phyloP scores from a whole-genome alignment of 352 stramenopile species.

The Globisporangium alternatum region DNA sequence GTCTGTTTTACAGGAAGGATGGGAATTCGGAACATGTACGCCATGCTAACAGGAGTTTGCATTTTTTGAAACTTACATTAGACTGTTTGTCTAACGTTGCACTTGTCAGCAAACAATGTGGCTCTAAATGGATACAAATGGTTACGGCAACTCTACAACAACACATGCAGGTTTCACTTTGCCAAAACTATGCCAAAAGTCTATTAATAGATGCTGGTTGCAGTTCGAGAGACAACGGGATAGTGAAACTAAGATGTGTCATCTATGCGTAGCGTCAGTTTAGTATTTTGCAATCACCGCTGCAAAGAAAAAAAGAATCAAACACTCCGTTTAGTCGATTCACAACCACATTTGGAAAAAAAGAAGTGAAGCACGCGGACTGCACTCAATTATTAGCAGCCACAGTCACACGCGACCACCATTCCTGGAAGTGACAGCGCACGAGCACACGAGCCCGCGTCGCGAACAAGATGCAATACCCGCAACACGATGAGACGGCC shows the following conservation, averaged over 20 bases:
- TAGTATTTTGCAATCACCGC: too few species aligned
- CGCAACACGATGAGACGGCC: not conserved
- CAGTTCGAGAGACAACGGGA: too few species aligned
- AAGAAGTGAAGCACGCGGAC: not conserved
- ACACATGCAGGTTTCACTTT: too few species aligned
- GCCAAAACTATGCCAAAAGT: too few species aligned
- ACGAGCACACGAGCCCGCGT: not conserved
- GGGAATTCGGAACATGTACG: not conserved
- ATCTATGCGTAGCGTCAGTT: too few species aligned
- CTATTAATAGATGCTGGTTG: too few species aligned
- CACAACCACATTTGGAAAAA: not conserved
- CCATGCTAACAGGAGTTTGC: too few species aligned
- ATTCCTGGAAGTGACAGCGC: not conserved
- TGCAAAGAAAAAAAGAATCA: not conserved
- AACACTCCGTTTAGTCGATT: not conserved
- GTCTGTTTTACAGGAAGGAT: not conserved
- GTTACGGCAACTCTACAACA: too few species aligned
- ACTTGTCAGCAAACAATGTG: not conserved
- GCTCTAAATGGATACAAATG: not conserved
- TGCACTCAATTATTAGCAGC: constrained; percentile 8
- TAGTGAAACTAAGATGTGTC: too few species aligned
- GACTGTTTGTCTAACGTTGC: not conserved
- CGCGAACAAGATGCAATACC: not conserved
- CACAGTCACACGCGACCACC: not conserved
- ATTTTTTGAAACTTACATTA: too few species aligned